phyloP scores from a whole-genome alignment of 2,329 filamentous ascomycete species.

The Cladosporium sp. region DNA sequence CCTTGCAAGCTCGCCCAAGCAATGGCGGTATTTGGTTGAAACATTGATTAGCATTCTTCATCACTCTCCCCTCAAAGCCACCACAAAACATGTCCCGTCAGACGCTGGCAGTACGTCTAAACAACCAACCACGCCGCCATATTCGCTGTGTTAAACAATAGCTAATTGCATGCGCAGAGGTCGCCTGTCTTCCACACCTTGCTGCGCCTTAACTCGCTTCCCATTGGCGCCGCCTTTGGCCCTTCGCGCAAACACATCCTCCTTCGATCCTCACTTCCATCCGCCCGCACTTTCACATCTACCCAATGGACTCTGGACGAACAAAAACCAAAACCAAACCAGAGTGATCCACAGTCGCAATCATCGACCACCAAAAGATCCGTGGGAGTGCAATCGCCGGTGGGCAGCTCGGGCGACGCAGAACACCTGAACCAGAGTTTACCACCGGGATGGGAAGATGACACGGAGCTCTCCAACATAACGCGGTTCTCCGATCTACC shows the following conservation, averaged over 20 bases:
- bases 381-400: conserved; percentile 3
- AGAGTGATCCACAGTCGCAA: not conserved
- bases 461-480: conserved; percentile 61
- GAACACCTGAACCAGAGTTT: not conserved
- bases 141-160: not conserved
- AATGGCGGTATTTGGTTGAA: conserved; percentile 10
- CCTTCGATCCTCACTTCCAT: conserved; percentile 13
- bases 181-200: conserved; percentile 28
- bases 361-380: conserved; percentile 4
- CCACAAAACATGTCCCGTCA: conserved; percentile 21
- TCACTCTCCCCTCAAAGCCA: conserved; percentile 5
- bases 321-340: conserved; percentile 1
- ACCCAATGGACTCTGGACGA: conserved; percentile 15
- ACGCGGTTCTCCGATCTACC: conserved; percentile 72
- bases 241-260: conserved; percentile 26
- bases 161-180: conserved; percentile 16
- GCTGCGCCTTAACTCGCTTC: conserved; percentile 30
- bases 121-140: not conserved
- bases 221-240: conserved; percentile 31
- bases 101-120: conserved; percentile 25
- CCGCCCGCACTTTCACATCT: conserved; percentile 17
- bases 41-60: conserved; percentile 8
- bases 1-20: not conserved
- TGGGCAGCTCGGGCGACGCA: not conserved
- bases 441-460: conserved; percentile 60